Percentiles rank a stretch among this genome's conserved stretches.
Conservation (phyloP, 371 early-diverging fungal genomes). For the Conidiobolus incongruus region DNA sequence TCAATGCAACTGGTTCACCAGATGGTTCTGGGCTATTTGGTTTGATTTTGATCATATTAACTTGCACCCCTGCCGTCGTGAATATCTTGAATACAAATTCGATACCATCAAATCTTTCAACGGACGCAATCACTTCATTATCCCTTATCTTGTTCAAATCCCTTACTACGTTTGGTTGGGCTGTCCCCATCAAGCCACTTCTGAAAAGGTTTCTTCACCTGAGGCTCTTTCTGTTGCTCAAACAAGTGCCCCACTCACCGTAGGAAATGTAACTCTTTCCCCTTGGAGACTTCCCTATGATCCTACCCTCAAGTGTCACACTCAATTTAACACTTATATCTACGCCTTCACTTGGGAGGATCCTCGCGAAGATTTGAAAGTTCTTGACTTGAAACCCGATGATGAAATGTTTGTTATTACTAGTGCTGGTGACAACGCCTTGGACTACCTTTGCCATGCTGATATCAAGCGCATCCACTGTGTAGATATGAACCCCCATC, state of each 20-base stretch:
- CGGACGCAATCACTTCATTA: constrained; percentile 44
- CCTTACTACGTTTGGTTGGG: constrained; percentile 77
- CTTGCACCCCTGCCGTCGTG: constrained; percentile 50
- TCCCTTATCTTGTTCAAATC: constrained; percentile 48
- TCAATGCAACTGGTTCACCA: constrained; percentile 48
- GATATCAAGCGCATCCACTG: constrained; percentile 48
- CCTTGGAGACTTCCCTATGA: constrained; percentile 46
- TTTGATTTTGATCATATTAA: constrained; percentile 60
- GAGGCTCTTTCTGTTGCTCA: not conserved
- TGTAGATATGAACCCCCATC: constrained; percentile 75
- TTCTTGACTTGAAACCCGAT: constrained; percentile 29
- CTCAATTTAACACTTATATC: constrained; percentile 59
- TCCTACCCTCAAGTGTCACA: constrained; percentile 29
- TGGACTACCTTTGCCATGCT: constrained; percentile 53
- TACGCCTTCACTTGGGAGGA: constrained; percentile 82
- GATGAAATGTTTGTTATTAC: constrained; percentile 66
- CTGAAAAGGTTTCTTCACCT: not conserved
- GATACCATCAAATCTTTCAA: constrained; percentile 47
- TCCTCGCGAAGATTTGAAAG: constrained; percentile 47
- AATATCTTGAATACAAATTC: constrained; percentile 66
- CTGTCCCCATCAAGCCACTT: constrained; percentile 9
- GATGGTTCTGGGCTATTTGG: constrained; percentile 63
- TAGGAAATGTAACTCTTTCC: constrained; percentile 13
- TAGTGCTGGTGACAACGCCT: constrained; percentile 65
- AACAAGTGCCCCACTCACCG: constrained; percentile 6